Conservation (phyloP, 225 moss, liverwort and hornwort species). For the Rhytidiadelphus loreus region DNA sequence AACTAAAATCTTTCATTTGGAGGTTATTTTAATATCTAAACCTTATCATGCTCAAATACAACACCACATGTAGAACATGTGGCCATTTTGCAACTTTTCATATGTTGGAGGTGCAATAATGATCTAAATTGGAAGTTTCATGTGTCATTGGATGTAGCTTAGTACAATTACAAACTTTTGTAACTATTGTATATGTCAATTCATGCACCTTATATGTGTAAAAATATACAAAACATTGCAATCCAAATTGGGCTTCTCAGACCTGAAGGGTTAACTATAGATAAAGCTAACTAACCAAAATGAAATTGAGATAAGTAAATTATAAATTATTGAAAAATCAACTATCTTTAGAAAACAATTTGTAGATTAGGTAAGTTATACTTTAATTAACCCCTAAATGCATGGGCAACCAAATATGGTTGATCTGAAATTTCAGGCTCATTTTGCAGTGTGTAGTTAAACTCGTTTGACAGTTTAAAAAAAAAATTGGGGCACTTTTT, state of each 20-base stretch:
- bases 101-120: background rate
- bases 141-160: background rate
- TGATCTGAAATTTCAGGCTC: too few relatives aligned
- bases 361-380: background rate
- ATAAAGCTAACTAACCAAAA: background rate
- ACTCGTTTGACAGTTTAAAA: too few relatives aligned
- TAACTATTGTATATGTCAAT: background rate
- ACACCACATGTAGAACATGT: too few relatives aligned
- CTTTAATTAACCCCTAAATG: too few relatives aligned
- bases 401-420: too few relatives aligned
- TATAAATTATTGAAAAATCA: background rate
- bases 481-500: too few relatives aligned
- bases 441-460: too few relatives aligned
- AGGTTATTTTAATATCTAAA: too few relatives aligned
- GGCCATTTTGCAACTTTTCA: background rate
- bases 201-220: background rate
- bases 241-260: background rate
- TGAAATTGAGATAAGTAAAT: background rate
- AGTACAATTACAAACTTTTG: background rate
- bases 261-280: accelerated
- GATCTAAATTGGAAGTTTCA: background rate
- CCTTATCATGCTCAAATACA: too few relatives aligned
- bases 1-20: too few relatives aligned
- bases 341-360: background rate
- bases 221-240: background rate